A percentile compares a stretch with the other conserved stretches of the same genome.
Conservation (phyloP, 805 yeast species). For the Wickerhamiella kazuoi region DNA sequence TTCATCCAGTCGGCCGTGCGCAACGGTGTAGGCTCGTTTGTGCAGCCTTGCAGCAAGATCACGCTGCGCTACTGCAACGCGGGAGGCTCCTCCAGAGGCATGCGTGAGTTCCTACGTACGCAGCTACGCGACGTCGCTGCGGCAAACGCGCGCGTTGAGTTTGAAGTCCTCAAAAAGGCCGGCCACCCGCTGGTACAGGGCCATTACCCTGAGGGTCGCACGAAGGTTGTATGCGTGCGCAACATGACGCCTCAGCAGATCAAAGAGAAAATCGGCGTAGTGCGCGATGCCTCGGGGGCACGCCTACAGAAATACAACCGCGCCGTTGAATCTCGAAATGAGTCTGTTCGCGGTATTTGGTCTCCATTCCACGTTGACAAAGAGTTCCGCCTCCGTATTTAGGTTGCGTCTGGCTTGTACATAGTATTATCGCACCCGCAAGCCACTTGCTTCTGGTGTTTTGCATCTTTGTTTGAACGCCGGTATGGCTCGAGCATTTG, state of each 20-base stretch:
- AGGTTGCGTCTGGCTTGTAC: too few relatives aligned
- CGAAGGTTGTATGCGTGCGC: slow-evolving; percentile 55
- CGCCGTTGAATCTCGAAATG: slow-evolving; percentile 65
- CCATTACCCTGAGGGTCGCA: slow-evolving; percentile 31
- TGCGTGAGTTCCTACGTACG: slow-evolving; percentile 43
- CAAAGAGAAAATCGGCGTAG: slow-evolving; percentile 41
- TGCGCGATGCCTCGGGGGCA: slow-evolving; percentile 54
- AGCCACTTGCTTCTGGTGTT: too few relatives aligned
- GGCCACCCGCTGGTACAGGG: slow-evolving; percentile 74
- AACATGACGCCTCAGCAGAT: slow-evolving; percentile 50
- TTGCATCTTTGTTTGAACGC: too few relatives aligned
- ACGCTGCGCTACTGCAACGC: slow-evolving; percentile 76
- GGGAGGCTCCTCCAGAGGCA: slow-evolving; percentile 87
- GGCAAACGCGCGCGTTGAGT: slow-evolving; percentile 47
- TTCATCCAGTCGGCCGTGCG: slow-evolving; percentile 9
- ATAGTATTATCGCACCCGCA: too few relatives aligned
- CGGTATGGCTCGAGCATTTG: too few relatives aligned
- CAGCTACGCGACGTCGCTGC: slow-evolving; percentile 39
- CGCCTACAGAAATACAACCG: slow-evolving; percentile 43
- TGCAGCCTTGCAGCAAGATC: slow-evolving; percentile 44
- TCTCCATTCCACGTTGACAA: slow-evolving; percentile 74
- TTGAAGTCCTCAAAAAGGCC: slow-evolving; percentile 45
- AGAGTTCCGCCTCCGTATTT: slow-evolving; percentile 24
- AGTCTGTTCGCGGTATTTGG: slow-evolving; percentile 91
- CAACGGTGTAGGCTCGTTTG: slow-evolving; percentile 23